Evolutionary conservation across 176 grass and related monocot species (phyloP).

Genomic region (Phragmites australis): DNA sequence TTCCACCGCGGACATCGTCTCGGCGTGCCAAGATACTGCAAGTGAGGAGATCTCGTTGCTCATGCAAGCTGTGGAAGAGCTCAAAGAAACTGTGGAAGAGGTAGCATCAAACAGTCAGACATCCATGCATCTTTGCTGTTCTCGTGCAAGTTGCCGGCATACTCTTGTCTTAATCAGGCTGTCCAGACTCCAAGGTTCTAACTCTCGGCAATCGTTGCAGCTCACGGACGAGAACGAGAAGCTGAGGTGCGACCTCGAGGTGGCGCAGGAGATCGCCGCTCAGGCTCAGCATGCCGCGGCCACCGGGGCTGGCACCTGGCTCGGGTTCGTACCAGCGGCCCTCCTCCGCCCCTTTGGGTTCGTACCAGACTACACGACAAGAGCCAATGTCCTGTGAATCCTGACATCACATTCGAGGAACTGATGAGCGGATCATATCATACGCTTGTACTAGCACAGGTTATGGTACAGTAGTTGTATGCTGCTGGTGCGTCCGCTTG

Average conservation of each 20-base stretch:
- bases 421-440: neutral
- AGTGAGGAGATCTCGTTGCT: conserved; percentile 50
- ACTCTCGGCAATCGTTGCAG: conserved; percentile 29
- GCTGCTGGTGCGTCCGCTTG: too few relatives aligned
- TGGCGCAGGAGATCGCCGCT: conserved; percentile 36
- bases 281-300: conserved; percentile 18
- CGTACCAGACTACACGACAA: conserved; percentile 34
- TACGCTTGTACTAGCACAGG: neutral
- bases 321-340: conserved; percentile 33
- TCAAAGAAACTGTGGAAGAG: conserved; percentile 54
- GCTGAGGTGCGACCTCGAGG: conserved; percentile 42
- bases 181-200: neutral
- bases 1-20: conserved; percentile 39
- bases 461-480: too few relatives aligned
- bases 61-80: conserved; percentile 56
- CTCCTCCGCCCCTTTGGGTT: conserved; percentile 46
- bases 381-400: neutral
- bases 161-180: neutral
- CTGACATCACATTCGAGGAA: neutral
- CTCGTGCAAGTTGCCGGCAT: neutral
- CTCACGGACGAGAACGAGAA: conserved; percentile 51
- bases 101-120: conserved; percentile 17
- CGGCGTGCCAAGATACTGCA: conserved; percentile 36
- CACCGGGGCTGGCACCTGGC: neutral
- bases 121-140: neutral